Conservation (phyloP, 352 stramenopile genomes). For the Pythium dissotocum region DNA sequence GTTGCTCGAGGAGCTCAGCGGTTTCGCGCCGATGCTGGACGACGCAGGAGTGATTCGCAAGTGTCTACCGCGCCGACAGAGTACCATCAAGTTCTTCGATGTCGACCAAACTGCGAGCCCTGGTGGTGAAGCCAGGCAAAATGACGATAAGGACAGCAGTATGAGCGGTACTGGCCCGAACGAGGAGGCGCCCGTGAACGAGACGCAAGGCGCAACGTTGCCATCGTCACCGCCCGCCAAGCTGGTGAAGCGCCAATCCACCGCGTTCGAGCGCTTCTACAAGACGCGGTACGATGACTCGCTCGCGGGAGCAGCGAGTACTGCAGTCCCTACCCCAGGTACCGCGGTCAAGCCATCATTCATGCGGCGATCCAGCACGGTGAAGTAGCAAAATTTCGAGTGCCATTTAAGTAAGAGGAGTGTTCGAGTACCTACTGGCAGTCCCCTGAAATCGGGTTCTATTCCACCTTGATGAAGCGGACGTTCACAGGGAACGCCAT, state of each 20-base stretch:
- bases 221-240: constrained; percentile 4
- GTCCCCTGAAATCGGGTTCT: constrained; percentile 15
- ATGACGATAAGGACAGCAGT: background rate
- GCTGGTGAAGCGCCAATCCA: constrained; percentile 14
- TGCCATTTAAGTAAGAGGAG: background rate
- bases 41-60: constrained; percentile 46
- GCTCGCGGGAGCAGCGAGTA: background rate
- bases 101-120: constrained; percentile 10
- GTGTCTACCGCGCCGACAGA: constrained; percentile 43
- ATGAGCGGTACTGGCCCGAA: background rate
- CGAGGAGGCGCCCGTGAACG: constrained; percentile 3
- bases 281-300: constrained; percentile 62
- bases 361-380: constrained; percentile 28
- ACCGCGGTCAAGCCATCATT: constrained; percentile 8
- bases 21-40: constrained; percentile 44
- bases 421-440: background rate
- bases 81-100: constrained; percentile 57
- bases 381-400: constrained; percentile 9
- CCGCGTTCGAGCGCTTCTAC: constrained; percentile 51
- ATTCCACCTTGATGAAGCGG: constrained; percentile 56
- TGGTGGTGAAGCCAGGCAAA: background rate
- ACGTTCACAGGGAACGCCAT: constrained; percentile 56
- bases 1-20: constrained; percentile 52
- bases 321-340: background rate
- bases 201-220: background rate